Conservation (phyloP, 345 rosid species). For the Hirschfeldia incana region DNA sequence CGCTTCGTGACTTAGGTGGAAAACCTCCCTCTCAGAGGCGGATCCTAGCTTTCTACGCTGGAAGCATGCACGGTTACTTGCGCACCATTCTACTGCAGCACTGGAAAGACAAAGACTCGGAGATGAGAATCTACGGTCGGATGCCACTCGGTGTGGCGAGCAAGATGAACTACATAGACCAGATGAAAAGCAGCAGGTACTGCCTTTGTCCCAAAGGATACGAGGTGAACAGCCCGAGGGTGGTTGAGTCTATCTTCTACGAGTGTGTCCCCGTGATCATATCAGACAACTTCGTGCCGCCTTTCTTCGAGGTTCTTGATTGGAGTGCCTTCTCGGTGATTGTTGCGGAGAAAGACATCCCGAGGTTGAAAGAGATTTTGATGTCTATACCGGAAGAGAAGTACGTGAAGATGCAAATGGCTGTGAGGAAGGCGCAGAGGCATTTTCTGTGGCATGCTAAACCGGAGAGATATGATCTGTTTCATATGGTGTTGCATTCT, state of each 20-base stretch:
- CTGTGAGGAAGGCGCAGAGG: slow-evolving; percentile 70
- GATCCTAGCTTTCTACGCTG: slow-evolving; percentile 90
- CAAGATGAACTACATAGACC: slow-evolving; percentile 86
- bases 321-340: slow-evolving; percentile 76
- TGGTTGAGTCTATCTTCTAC: slow-evolving; percentile 83
- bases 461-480: slow-evolving; percentile 82
- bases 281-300: slow-evolving; percentile 88
- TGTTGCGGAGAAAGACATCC: slow-evolving; percentile 83
- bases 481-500: slow-evolving; percentile 92
- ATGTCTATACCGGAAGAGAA: slow-evolving; percentile 64
- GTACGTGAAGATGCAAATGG: slow-evolving; percentile 67
- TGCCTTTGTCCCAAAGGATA: slow-evolving; percentile 91
- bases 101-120: slow-evolving; percentile 87
- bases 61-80: slow-evolving; percentile 79
- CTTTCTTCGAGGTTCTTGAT: slow-evolving; percentile 80
- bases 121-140: slow-evolving; percentile 75
- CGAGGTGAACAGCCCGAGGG: slow-evolving; percentile 95
- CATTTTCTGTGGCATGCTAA: slow-evolving; percentile 90
- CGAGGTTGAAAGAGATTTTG: slow-evolving; percentile 62
- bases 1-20: slow-evolving; percentile 87
- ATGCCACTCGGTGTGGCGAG: slow-evolving; percentile 90
- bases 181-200: slow-evolving; percentile 93
- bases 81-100: slow-evolving; percentile 66
- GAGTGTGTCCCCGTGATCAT: slow-evolving; percentile 90
- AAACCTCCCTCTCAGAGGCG: slow-evolving; percentile 66